phyloP scores from a whole-genome alignment of 2,329 filamentous ascomycete genomes.

The Coleophoma cylindrospora region DNA sequence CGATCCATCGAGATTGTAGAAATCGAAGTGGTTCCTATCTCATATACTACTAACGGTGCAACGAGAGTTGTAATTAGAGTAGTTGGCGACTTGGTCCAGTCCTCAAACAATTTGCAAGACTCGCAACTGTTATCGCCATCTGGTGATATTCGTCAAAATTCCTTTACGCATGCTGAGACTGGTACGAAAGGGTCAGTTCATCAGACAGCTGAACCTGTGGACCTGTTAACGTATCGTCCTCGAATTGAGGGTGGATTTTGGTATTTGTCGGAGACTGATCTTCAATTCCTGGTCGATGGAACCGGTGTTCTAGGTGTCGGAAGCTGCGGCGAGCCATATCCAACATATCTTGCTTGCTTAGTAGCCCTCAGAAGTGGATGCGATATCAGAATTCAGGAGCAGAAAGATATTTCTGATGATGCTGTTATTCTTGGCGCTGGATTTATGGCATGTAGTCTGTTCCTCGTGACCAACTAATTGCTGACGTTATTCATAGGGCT shows the following conservation, averaged over 20 bases:
- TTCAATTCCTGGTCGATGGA: slow-evolving; percentile 50
- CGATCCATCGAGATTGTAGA: slow-evolving; percentile 23
- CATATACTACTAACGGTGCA: slow-evolving; percentile 23
- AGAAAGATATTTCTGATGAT: slow-evolving; percentile 23
- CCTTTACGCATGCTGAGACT: background rate
- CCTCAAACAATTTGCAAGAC: slow-evolving; percentile 9
- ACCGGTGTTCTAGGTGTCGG: slow-evolving; percentile 59
- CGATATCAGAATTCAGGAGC: slow-evolving; percentile 18
- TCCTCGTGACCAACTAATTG: background rate
- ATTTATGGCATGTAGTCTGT: slow-evolving; percentile 18
- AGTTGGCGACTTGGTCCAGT: slow-evolving; percentile 20
- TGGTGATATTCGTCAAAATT: slow-evolving; percentile 1
- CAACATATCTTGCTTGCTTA: slow-evolving; percentile 39
- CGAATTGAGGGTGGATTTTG: slow-evolving; percentile 45
- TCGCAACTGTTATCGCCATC: background rate
- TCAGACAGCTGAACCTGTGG: slow-evolving; percentile 14
- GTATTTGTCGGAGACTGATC: slow-evolving; percentile 52
- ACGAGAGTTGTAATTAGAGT: slow-evolving; percentile 21
- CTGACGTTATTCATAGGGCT: slow-evolving; percentile 13
- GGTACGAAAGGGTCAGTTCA: slow-evolving; percentile 19
- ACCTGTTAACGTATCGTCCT: slow-evolving; percentile 32
- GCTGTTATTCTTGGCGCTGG: slow-evolving; percentile 19
- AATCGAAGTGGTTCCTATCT: slow-evolving; percentile 22
- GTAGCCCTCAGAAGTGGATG: slow-evolving; percentile 17
- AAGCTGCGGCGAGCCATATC: slow-evolving; percentile 45